Percentiles rank a stretch among this genome's conserved stretches.
Conservation (phyloP, 768 basidiomycete species). For the Leccinum longicurvipes region DNA sequence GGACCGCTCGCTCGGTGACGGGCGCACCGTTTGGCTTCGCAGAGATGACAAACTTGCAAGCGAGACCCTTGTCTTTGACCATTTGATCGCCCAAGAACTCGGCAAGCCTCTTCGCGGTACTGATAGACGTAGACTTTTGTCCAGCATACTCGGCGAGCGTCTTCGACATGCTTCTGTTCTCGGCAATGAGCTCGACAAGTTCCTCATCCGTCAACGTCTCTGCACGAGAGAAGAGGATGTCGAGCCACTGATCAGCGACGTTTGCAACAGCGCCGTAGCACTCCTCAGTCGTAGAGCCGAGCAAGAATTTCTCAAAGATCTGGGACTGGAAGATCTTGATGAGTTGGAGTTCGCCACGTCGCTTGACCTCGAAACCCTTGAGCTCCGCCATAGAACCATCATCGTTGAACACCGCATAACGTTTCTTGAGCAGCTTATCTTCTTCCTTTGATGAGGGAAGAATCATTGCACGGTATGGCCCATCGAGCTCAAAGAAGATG, state of each 20-base stretch:
- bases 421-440: slow-evolving; percentile 96
- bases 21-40: slow-evolving; percentile 89
- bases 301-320: slow-evolving; percentile 95
- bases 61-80: slow-evolving; percentile 99
- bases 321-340: slow-evolving; percentile 99
- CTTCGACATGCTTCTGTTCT: slow-evolving; percentile 96
- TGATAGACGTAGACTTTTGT: slow-evolving; percentile 98
- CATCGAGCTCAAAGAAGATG: slow-evolving; percentile 99
- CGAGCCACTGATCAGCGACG: slow-evolving; percentile 95
- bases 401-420: slow-evolving; percentile 98
- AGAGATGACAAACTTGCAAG: slow-evolving; percentile 99
- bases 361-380: slow-evolving; percentile 98
- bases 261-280: slow-evolving; percentile 93
- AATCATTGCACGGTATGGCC: slow-evolving; percentile 99
- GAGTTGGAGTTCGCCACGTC: slow-evolving; percentile 93
- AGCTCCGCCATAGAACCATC: slow-evolving; percentile 97
- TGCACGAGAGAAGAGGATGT: slow-evolving; percentile 86
- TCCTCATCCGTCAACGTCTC: slow-evolving; percentile 87
- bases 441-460: slow-evolving; percentile 98
- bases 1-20: slow-evolving; percentile 95
- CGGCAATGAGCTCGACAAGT: slow-evolving; percentile 95
- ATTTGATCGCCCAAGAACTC: slow-evolving; percentile 98
- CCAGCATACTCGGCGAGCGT: slow-evolving; percentile 94
- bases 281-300: slow-evolving; percentile 90
- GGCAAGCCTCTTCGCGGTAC: slow-evolving; percentile 89